Evolutionary conservation across 1,139 yeast genomes (phyloP).

Genomic region (Pichia sp.): DNA sequence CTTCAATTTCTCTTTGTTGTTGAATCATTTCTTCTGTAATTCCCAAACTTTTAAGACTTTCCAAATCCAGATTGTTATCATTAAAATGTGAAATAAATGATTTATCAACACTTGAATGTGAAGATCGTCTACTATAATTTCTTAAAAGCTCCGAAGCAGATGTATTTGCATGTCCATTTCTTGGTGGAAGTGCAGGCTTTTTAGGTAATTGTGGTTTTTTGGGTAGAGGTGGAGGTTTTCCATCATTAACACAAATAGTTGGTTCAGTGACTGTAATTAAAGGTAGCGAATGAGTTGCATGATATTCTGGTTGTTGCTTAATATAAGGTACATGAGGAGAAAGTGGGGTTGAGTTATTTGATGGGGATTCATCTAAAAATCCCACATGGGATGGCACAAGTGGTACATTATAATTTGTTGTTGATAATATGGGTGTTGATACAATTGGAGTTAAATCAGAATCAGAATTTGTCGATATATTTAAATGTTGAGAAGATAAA

Average conservation of each 20-base stretch:
- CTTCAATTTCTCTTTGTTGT: constrained; percentile 12
- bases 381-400: too few species aligned
- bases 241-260: background rate
- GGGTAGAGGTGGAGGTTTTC: background rate
- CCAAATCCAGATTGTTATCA: constrained; percentile 6
- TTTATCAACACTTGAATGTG: background rate
- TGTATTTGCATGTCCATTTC: constrained; percentile 1
- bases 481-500: too few species aligned
- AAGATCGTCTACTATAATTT: constrained; percentile 7
- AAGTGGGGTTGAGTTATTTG: background rate
- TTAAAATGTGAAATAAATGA: background rate
- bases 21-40: constrained; percentile 12
- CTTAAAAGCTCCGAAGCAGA: constrained; percentile 10
- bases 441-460: background rate
- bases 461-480: background rate
- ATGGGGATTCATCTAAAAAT: too few species aligned
- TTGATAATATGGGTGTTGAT: background rate
- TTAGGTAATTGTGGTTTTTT: constrained; percentile 12
- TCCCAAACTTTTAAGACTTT: constrained; percentile 8
- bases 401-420: background rate
- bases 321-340: too few species aligned
- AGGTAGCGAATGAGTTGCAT: constrained; percentile 1
- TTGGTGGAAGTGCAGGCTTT: constrained; percentile 10
- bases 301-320: too few species aligned
- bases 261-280: constrained; percentile 2